Evolutionary conservation across 495 filamentous ascomycete species (phyloP), one percentile per base, ranked within the genome.

Genomic region (Talaromyces liani): DNA sequence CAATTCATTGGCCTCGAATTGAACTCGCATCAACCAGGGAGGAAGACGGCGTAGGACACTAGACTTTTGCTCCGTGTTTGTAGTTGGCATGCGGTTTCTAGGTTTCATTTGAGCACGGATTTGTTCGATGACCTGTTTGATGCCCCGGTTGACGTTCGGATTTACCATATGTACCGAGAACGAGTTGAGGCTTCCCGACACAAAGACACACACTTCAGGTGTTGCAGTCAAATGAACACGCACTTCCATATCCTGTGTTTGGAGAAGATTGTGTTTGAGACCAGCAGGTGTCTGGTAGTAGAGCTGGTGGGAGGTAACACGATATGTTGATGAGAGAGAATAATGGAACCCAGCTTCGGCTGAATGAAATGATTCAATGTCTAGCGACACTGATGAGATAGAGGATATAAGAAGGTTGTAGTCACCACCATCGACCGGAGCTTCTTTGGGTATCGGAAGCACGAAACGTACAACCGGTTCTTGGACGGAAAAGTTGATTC

Each of bases 321-420:
- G 84, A 70, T 94, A 86, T 9, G 88, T 88, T 1, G 92, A 90
- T 7, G 85, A 84, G 9, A 99, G 77, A 22, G 88, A 88, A 71
- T 99, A 99, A 68, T 96, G 90, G 5, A 88, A 77, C 12, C 96
- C 89, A 39, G 88, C 92, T 54, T 89, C 88, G 6, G 87, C 81
- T 22, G 93, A 95, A 75, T 99, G 94, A 10, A 91, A 95, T 4
- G 94, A 97, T 69, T 99, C 94, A 20, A 93, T 81, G 68, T 98
- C 95, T 31, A 97, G 76, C 0, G 92, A 93, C 34, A 98, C 86
- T 0, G 93, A 96, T 0, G 94, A 97, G 41, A 96, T 88, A 33
- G 92, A 91, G 6, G 89, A 94, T 27, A 99, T 96, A 25, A 99
- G 88, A 10, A 99, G 82, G 69, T 97, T 96, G 65, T 92, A 97